Conservation (phyloP, 164 flowering plant genomes). For the Taxillus chinensis region DNA sequence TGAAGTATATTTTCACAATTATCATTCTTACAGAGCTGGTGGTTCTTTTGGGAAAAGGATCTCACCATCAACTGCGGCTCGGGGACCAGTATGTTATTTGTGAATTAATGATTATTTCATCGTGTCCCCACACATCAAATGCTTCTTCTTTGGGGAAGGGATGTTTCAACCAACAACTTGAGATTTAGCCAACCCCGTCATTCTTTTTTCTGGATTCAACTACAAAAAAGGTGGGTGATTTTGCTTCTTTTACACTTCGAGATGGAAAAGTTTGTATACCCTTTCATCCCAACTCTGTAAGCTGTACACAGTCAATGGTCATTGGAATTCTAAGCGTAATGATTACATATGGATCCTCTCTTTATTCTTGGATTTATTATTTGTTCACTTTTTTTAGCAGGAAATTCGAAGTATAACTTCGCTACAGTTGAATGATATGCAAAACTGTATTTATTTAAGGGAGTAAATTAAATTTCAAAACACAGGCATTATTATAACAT, state of each 20-base stretch:
- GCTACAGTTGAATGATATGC: too few relatives aligned
- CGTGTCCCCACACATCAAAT: too few relatives aligned
- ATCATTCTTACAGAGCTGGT: not conserved
- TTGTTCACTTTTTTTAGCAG: too few relatives aligned
- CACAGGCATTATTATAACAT: too few relatives aligned
- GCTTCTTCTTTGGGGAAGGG: conserved; percentile 8
- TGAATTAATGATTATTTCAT: too few relatives aligned
- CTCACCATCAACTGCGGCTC: not conserved
- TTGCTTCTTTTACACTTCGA: not conserved
- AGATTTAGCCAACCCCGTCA: not conserved
- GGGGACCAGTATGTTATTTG: too few relatives aligned
- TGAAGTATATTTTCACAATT: conserved; percentile 9
- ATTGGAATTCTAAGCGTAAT: conserved; percentile 14
- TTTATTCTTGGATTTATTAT: too few relatives aligned
- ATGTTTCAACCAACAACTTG: not conserved
- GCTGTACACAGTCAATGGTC: conserved; percentile 5
- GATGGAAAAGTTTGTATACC: too few relatives aligned
- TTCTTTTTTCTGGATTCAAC: conserved; percentile 6
- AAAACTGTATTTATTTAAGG: too few relatives aligned
- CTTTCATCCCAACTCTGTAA: not conserved
- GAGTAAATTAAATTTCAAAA: too few relatives aligned
- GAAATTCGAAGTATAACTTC: too few relatives aligned
- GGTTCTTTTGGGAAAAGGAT: conserved; percentile 8
- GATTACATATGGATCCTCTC: conserved; percentile 7
- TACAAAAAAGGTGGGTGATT: not conserved